Percentiles rank a stretch among this genome's conserved stretches.
These are phyloP conservation scores for Pestalotiopsis sp. DNA, from an alignment of 2,329 filamentous ascomycete species.

Conservation along the genomic window DNA sequence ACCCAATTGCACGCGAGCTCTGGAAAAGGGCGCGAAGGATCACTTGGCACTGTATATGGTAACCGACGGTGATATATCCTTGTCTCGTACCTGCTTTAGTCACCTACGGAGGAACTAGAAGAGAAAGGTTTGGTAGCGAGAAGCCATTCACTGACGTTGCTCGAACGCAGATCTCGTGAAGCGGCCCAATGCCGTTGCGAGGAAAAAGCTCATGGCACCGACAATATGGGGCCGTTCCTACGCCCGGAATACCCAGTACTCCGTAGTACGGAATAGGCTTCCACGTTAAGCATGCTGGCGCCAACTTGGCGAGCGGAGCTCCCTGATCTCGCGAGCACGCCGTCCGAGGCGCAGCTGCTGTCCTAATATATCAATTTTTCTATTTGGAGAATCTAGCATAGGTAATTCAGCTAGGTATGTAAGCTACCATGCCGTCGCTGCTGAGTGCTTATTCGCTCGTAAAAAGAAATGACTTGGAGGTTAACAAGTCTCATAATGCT, in stretches of 20 bases:
- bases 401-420: not conserved
- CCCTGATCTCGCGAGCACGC: not conserved
- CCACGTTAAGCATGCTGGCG: not conserved
- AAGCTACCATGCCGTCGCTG: not conserved
- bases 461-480: not conserved
- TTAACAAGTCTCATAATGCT: not conserved
- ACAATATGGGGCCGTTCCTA: not conserved
- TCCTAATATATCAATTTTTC: not conserved
- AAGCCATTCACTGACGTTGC: too few relatives aligned
- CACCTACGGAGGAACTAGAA: not conserved
- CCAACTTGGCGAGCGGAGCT: not conserved
- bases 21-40: not conserved
- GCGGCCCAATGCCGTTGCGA: not conserved
- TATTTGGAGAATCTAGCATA: too few relatives aligned
- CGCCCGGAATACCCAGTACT: not conserved
- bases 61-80: not conserved
- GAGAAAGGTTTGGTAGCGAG: not conserved
- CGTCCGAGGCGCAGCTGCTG: not conserved
- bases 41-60: not conserved
- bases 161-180: not conserved
- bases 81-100: not conserved
- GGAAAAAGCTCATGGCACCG: not conserved
- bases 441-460: not conserved
- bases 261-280: not conserved
- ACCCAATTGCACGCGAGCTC: too few relatives aligned